Evolutionary conservation across 202 grass and related monocot genomes (phyloP).

Genomic region (Brachypodium distachyon): DNA sequence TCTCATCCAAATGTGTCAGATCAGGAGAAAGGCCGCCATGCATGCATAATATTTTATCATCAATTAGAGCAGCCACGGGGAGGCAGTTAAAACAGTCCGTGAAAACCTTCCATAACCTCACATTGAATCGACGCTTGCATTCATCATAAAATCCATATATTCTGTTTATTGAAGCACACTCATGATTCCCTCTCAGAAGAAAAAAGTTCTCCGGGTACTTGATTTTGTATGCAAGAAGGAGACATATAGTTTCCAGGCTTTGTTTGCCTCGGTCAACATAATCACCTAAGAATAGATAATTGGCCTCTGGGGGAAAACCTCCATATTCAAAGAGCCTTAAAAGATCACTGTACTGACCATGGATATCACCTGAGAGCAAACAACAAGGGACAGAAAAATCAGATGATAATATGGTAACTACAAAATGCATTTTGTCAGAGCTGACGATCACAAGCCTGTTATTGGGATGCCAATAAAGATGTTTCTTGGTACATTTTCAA

Average conservation of each 20-base stretch:
- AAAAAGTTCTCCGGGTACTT: conserved; percentile 84
- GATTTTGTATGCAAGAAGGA: conserved; percentile 89
- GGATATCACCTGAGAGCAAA: conserved; percentile 69
- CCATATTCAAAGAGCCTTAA: conserved; percentile 90
- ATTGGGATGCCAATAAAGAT: neutral
- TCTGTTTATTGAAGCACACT: conserved; percentile 91
- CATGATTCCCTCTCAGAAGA: conserved; percentile 84
- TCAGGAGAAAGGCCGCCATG: conserved; percentile 92
- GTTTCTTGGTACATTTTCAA: neutral
- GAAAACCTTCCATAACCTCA: conserved; percentile 85
- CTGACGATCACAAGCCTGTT: neutral
- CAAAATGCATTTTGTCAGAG: neutral
- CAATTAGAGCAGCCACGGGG: conserved; percentile 79
- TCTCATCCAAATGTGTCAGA: conserved; percentile 59
- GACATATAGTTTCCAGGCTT: conserved; percentile 91
- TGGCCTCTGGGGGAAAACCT: conserved; percentile 68
- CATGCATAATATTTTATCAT: conserved; percentile 98
- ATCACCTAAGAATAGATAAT: conserved; percentile 90
- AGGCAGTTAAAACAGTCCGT: conserved; percentile 95
- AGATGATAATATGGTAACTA: conserved; percentile 1
- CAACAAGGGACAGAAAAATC: neutral
- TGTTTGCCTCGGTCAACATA: conserved; percentile 95
- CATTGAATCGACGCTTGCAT: conserved; percentile 88
- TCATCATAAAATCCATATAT: conserved; percentile 99
- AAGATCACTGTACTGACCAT: conserved; percentile 90